These are phyloP conservation scores for Baeospora myosura DNA, from an alignment of 1,284 basidiomycete genomes.

Conservation along the genomic window DNA sequence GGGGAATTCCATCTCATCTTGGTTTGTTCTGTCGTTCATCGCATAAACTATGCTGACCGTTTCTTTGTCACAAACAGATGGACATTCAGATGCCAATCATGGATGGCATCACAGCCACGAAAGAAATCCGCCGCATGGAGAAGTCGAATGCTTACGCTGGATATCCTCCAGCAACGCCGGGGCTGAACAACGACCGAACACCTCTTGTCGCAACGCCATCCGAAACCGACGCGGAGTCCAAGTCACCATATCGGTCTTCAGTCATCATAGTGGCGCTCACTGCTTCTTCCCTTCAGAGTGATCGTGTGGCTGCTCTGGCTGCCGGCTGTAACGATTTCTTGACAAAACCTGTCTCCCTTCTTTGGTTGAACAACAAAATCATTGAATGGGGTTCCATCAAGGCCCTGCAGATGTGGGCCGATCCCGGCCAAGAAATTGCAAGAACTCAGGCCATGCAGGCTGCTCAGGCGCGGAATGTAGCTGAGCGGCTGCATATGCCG, in stretches of 20 bases:
- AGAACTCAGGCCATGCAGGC: conserved; percentile 56
- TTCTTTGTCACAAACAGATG: conserved; percentile 57
- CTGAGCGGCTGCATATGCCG: conserved; percentile 62
- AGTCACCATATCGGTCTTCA: conserved; percentile 77
- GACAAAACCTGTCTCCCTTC: conserved; percentile 91
- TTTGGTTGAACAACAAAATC: conserved; percentile 98
- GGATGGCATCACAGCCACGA: conserved; percentile 96
- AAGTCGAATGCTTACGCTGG: conserved; percentile 61
- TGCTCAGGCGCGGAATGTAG: conserved; percentile 57
- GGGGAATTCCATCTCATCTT: conserved; percentile 95
- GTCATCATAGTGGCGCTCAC: conserved; percentile 99
- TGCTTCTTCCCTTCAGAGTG: conserved; percentile 86
- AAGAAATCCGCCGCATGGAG: conserved; percentile 89
- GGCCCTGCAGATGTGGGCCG: conserved; percentile 83
- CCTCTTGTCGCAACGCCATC: conserved; percentile 43
- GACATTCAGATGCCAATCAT: conserved; percentile 99
- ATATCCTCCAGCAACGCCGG: conserved; percentile 61
- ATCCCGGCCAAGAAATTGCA: conserved; percentile 58
- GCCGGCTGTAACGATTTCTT: conserved; percentile 99
- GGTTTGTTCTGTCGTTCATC: conserved; percentile 39
- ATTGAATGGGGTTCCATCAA: conserved; percentile 96
- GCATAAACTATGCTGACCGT: not conserved
- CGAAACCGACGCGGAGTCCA: conserved; percentile 25
- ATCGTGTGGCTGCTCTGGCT: conserved; percentile 91
- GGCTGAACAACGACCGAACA: conserved; percentile 53